A percentile compares a stretch with the other conserved stretches of the same genome.
Evolutionary conservation across 805 yeast species (phyloP).

Genomic region (Torulaspora maleeae): DNA sequence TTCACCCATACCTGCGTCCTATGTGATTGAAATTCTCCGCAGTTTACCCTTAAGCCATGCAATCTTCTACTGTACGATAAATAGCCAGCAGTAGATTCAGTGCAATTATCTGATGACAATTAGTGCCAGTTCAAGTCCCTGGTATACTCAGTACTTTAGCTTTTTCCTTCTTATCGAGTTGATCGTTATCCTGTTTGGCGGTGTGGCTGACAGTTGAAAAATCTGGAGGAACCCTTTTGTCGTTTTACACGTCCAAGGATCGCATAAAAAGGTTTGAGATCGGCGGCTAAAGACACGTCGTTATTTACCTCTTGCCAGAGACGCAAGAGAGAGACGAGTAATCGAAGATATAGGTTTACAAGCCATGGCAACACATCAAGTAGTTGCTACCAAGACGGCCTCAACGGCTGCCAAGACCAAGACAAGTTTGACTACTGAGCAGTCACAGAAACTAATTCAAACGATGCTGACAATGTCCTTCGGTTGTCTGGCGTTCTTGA

Average conservation of each 20-base stretch:
- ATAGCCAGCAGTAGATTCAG: background rate
- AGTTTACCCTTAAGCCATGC: too few species aligned
- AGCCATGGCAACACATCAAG: conserved; percentile 13
- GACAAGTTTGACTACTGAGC: conserved; percentile 34
- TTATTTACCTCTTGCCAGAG: background rate
- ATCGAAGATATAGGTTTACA: too few species aligned
- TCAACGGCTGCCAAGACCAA: conserved; percentile 16
- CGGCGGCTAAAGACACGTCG: background rate
- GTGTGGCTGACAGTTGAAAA: background rate
- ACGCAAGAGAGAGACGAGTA: background rate
- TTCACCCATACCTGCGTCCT: conserved; percentile 16
- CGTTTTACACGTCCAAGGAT: background rate
- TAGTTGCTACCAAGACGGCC: conserved; percentile 12
- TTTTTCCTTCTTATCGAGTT: background rate
- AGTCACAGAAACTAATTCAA: conserved; percentile 45
- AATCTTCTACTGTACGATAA: background rate
- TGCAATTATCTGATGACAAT: background rate
- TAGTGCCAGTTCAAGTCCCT: background rate
- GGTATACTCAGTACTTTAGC: too few species aligned
- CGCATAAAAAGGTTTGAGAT: background rate
- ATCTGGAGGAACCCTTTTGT: background rate
- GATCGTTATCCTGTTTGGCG: background rate
- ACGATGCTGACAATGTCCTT: conserved; percentile 49
- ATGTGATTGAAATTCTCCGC: too few species aligned
- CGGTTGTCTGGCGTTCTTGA: conserved; percentile 52